A percentile compares a stretch with the other conserved stretches of the same genome.
Conservation (phyloP, 352 stramenopile genomes). For the Pythium vanterpoolii region DNA sequence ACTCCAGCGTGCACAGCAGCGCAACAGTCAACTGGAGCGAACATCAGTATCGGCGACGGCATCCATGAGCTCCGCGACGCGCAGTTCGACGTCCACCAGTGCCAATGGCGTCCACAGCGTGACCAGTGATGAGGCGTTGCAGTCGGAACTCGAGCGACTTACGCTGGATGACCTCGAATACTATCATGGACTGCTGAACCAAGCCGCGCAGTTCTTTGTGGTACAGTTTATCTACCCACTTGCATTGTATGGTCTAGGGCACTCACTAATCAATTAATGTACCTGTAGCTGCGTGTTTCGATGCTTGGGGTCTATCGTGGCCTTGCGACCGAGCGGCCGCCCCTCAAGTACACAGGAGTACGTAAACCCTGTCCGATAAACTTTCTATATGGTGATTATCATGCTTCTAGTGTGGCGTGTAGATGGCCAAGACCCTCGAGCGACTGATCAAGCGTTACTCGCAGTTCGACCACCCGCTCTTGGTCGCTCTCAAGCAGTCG, state of each 20-base stretch:
- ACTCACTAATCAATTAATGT: no score
- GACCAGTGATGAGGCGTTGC: constrained; percentile 14
- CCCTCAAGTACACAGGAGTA: constrained; percentile 59
- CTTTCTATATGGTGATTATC: neutral
- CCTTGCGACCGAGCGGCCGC: constrained; percentile 41
- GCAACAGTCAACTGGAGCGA: neutral
- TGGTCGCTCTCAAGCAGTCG: constrained; percentile 67
- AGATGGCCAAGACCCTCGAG: constrained; percentile 45
- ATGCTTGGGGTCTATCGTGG: constrained; percentile 74
- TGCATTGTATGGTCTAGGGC: no score
- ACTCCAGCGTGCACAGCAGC: constrained; percentile 18
- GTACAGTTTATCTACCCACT: constrained; percentile 23
- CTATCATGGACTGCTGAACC: constrained; percentile 69
- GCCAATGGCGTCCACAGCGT: constrained; percentile 2
- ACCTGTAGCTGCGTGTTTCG: constrained; percentile 49
- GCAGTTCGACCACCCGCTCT: constrained; percentile 63
- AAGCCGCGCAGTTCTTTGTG: constrained; percentile 75
- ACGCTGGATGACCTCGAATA: constrained; percentile 58
- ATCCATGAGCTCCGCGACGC: neutral
- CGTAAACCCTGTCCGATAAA: neutral
- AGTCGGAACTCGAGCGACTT: constrained; percentile 24
- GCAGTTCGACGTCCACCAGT: neutral
- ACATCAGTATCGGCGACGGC: neutral
- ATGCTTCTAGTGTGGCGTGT: neutral
- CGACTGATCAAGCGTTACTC: constrained; percentile 50